A percentile compares a stretch with the other conserved stretches of the same genome.
These are phyloP conservation scores for Suhomyces choctaworum DNA, from an alignment of 1,139 yeast species.

Conservation along the genomic window DNA sequence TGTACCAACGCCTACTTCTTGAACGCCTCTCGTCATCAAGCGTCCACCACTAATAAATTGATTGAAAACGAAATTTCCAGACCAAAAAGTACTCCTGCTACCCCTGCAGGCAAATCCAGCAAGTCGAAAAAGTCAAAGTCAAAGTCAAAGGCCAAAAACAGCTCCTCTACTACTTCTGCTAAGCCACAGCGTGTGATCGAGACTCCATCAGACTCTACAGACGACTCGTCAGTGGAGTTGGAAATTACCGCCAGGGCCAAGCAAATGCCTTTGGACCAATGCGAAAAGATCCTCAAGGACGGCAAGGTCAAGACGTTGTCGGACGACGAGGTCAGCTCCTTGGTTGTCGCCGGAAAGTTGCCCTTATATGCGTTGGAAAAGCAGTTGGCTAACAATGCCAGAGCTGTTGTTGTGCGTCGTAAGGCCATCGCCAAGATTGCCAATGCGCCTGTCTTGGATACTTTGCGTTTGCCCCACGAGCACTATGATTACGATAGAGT, in stretches of 20 bases:
- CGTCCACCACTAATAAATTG: conserved; percentile 44
- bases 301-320: conserved; percentile 69
- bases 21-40: conserved; percentile 68
- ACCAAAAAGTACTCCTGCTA: conserved; percentile 20
- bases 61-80: conserved; percentile 41
- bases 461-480: conserved; percentile 72
- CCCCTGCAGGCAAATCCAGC: conserved; percentile 13
- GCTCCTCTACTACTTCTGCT: conserved; percentile 5
- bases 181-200: background rate
- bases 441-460: conserved; percentile 74
- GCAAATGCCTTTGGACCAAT: conserved; percentile 56
- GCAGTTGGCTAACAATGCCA: conserved; percentile 78
- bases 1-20: conserved; percentile 82
- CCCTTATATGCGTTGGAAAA: conserved; percentile 95
- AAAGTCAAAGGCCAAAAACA: background rate
- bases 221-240: conserved; percentile 25
- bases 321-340: conserved; percentile 70
- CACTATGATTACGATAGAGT: conserved; percentile 93
- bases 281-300: conserved; percentile 60
- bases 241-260: conserved; percentile 27
- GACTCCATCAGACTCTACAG: conserved; percentile 6
- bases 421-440: conserved; percentile 83
- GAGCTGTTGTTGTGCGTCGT: conserved; percentile 94
- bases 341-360: conserved; percentile 74
- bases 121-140: conserved; percentile 24